Evolutionary conservation across 163 green algal genomes (phyloP), one percentile per base, ranked within the genome.

Genomic region (Scenedesmus sp.): DNA sequence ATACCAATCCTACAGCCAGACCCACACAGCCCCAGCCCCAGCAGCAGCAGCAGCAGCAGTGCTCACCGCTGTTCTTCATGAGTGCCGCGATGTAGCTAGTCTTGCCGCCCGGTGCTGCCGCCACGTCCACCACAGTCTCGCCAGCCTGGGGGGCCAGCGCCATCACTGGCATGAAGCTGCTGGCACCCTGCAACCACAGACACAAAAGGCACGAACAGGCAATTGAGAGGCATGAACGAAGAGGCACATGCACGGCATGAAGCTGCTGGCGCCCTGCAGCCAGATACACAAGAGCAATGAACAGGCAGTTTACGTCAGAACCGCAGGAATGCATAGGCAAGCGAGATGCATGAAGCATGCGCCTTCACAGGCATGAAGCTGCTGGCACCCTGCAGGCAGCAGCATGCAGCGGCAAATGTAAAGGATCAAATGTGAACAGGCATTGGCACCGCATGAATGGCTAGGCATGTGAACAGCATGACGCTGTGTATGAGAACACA

Each of bases 161-260:
- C 97, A 99, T 99, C 90, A 98, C 97, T 0, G 98, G 98, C 91
- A 99, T 97, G 95, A 99, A 99, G 73, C 98, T 99, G 59, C 97
- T 98, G 6, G 98, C 98, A 7, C 98, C 98, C 94, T 99, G 96
- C 76, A 46, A 46, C 34, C 34, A 94, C 6, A 26, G 10, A 1
- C 3, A 84, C 77, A 26, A 1, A 7, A 60, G 12, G 74, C 74
- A 83, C 9, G 4, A 57, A 20, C 74, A 83, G n/a, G 8, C 20
- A 20, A 15, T 46, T 20, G 73, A 54, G 73, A 16, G 8, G 73
- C 10, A 54, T 82, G 73, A 46, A 46, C 34, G 34, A 46, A 46
- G 34, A 46, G 34, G 34, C 34, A 46, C 34, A 46, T 46, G 34
- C 34, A 46, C 34, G 98, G 98, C 91, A 99, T 97, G 95, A 99